Percentiles rank a stretch among this genome's conserved stretches.
Evolutionary conservation across 169 alveolate species (phyloP).

Genomic region (Eimeria maxima): DNA sequence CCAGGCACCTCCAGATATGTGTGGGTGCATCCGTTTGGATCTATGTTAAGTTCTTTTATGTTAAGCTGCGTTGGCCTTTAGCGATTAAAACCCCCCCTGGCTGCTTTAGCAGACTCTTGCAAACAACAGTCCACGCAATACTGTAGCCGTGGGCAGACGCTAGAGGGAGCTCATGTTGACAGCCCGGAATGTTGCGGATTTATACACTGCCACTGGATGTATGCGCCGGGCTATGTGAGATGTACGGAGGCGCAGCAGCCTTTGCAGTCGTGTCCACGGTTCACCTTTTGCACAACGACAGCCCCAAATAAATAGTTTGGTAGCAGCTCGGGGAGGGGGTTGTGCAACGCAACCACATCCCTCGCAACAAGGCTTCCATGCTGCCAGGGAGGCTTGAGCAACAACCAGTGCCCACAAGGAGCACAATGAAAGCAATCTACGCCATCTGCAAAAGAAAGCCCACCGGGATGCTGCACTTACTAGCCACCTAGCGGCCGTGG

Average conservation of each 20-base stretch:
- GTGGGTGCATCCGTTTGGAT: conserved; percentile 37
- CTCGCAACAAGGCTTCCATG: background rate
- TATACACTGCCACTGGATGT: background rate
- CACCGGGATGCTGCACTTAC: background rate
- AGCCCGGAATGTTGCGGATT: background rate
- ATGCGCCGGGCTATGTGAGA: background rate
- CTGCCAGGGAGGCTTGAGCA: background rate
- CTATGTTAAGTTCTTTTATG: background rate
- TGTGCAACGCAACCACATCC: background rate
- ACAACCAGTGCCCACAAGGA: background rate
- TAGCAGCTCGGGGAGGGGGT: background rate
- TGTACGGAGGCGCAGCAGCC: conserved; percentile 13
- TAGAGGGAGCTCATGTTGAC: background rate
- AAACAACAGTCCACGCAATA: background rate
- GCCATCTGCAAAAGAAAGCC: background rate
- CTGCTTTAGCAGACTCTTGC: conserved; percentile 1
- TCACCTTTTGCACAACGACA: background rate
- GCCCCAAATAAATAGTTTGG: conserved; percentile 22
- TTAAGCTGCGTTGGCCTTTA: conserved; percentile 1
- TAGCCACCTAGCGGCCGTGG: background rate
- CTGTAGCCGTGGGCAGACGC: background rate
- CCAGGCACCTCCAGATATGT: conserved; percentile 14
- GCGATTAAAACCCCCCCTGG: background rate
- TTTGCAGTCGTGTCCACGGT: conserved; percentile 46
- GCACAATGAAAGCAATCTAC: background rate